Evolutionary conservation across 169 alveolate genomes (phyloP), one percentile per base, ranked within the genome.

Genomic region (Plasmodium reichenowi): DNA sequence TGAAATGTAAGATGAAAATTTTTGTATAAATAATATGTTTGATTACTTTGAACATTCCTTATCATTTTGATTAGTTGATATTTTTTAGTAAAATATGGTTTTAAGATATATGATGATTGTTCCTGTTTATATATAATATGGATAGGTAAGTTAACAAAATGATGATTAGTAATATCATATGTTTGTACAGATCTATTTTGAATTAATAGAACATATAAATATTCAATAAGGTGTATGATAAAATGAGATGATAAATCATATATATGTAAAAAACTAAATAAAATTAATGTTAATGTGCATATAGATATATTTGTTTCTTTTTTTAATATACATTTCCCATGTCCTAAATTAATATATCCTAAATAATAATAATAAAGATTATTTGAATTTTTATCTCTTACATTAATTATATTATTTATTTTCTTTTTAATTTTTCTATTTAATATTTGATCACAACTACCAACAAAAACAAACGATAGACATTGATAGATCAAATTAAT

Each of bases 311-410:
- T 50, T 59, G 66, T 86, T 26, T 86, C 59, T 48, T 64, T 86
- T 86, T 86, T 86, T 63, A 86, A 67, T 2, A 86, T 60, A 72
- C 48, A 86, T 59, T 86, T 86, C 13, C 92, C 92, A 62, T 70
- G 63, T 64, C 92, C 92, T 86, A 86, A 73, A 38, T 86, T 86
- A n/a, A 86, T 72, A 22, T 86, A 86, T 9, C 92, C 92, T 43
- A 86, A 86, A 66, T 86, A 86, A 67, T 86, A 86, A 52, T 86
- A 72, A 59, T 86, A 86, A 32, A 86, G 62, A 86, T 86, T 86
- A 60, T 86, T 48, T 43, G 67, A 59, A 54, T 86, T 86, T 45
- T 86, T 70, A 72, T 67, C 86, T 59, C 78, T 70, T 20, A 72
- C 63, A 50, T 71, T 72, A 7, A 86, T 70, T 13, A 62, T 26